phyloP scores from a whole-genome alignment of 495 filamentous ascomycete species.

The Lindgomyces ingoldianus region DNA sequence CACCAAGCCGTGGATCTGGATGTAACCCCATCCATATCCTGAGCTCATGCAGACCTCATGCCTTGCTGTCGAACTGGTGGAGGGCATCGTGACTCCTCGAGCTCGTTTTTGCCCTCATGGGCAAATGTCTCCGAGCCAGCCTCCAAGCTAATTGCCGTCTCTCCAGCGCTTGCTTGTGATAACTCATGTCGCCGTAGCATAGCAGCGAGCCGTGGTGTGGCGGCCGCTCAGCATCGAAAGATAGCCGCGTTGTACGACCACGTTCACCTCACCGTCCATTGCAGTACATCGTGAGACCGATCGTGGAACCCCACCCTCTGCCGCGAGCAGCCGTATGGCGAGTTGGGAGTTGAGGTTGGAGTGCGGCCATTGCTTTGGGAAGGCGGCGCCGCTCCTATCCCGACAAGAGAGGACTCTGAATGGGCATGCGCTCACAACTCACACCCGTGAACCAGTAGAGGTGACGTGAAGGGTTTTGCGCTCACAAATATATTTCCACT shows the following conservation, averaged over 20 bases:
- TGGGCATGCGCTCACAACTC: slow-evolving; percentile 6
- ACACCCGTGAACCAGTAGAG: slow-evolving; percentile 4
- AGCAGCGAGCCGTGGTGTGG: slow-evolving; percentile 9
- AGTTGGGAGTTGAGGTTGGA: neutral
- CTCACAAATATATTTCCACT: slow-evolving; percentile 15
- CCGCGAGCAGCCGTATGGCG: neutral
- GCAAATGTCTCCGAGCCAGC: neutral
- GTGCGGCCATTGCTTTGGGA: neutral
- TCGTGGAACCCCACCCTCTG: neutral
- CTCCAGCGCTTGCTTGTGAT: neutral
- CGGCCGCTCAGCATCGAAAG: neutral
- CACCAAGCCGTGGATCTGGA: neutral
- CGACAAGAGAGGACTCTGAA: slow-evolving; percentile 8
- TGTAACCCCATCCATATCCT: slow-evolving; percentile 23
- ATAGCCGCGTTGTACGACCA: slow-evolving; percentile 35
- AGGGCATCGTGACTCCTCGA: slow-evolving; percentile 11
- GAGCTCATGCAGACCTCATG: slow-evolving; percentile 1
- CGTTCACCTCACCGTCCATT: slow-evolving; percentile 29
- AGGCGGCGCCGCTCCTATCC: neutral
- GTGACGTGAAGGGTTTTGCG: slow-evolving; percentile 22
- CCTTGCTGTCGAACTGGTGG: slow-evolving; percentile 1
- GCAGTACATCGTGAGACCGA: slow-evolving; percentile 14
- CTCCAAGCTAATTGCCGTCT: neutral
- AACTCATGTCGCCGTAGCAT: slow-evolving; percentile 26
- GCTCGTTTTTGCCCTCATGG: slow-evolving; percentile 7